phyloP scores from a whole-genome alignment of 2,329 filamentous ascomycete genomes.

The Sphaceloma murrayae region DNA sequence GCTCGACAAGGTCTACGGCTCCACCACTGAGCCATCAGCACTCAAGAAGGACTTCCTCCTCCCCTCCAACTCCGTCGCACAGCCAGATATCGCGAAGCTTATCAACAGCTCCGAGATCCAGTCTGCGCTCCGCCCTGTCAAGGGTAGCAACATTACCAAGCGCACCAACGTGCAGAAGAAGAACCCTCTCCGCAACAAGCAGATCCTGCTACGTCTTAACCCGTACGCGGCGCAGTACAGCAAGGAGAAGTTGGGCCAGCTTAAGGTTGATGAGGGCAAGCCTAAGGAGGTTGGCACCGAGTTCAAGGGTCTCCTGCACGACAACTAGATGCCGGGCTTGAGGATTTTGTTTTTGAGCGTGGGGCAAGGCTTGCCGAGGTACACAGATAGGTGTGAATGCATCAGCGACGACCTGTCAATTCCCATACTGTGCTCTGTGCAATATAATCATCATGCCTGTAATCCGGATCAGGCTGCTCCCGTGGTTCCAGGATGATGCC shows the following conservation, averaged over 20 bases:
- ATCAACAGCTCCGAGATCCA: conserved; percentile 99
- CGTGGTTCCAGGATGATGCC: no score
- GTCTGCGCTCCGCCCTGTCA: conserved; percentile 84
- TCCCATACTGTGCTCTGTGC: neutral
- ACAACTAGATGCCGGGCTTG: conserved; percentile 34
- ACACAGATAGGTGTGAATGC: conserved; percentile 5
- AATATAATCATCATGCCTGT: neutral
- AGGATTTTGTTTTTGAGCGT: conserved; percentile 9
- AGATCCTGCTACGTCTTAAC: conserved; percentile 97
- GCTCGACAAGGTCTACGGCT: conserved; percentile 93
- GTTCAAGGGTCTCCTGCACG: conserved; percentile 42
- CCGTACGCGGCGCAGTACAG: conserved; percentile 88
- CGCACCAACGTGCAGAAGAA: conserved; percentile 93
- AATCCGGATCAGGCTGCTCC: neutral
- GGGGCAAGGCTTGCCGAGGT: neutral
- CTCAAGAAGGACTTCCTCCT: conserved; percentile 99
- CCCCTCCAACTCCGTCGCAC: conserved; percentile 80
- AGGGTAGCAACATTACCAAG: conserved; percentile 84
- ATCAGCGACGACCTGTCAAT: neutral
- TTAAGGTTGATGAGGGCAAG: conserved; percentile 55
- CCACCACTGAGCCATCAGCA: conserved; percentile 75
- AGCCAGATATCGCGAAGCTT: conserved; percentile 91
- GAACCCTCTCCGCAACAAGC: conserved; percentile 99
- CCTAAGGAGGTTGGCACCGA: conserved; percentile 44
- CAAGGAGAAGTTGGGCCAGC: conserved; percentile 72